phyloP scores from a whole-genome alignment of 495 filamentous ascomycete species.

The Elaphomyces granulatus region DNA sequence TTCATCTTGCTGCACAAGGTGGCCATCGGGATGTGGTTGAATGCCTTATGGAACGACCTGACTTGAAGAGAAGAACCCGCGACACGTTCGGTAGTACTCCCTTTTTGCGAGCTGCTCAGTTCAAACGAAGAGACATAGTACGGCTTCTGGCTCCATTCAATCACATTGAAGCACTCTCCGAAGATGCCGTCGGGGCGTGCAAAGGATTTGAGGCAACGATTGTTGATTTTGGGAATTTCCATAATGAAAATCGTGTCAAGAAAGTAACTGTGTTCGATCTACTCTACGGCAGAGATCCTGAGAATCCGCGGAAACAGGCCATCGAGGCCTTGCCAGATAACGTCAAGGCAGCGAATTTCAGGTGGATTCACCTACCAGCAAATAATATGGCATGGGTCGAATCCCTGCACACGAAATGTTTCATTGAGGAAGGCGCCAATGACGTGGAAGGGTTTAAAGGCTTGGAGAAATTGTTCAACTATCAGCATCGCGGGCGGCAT shows the following conservation, averaged over 20 bases:
- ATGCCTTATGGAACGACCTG: conserved; percentile 32
- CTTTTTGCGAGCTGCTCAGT: conserved; percentile 45
- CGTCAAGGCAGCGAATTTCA: conserved; percentile 40
- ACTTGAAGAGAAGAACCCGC: conserved; percentile 32
- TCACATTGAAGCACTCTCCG: conserved; percentile 35
- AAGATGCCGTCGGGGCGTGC: conserved; percentile 41
- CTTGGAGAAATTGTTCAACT: conserved; percentile 46
- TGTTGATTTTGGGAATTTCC: conserved; percentile 54
- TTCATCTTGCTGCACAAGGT: conserved; percentile 47
- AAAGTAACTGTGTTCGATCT: conserved; percentile 43
- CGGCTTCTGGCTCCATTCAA: conserved; percentile 41
- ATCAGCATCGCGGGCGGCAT: conserved; percentile 47
- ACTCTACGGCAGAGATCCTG: conserved; percentile 44
- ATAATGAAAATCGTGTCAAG: conserved; percentile 44
- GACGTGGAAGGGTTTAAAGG: conserved; percentile 57
- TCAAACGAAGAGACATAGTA: conserved; percentile 42
- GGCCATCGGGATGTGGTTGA: conserved; percentile 44
- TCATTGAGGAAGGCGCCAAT: conserved; percentile 49
- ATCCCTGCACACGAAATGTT: conserved; percentile 48
- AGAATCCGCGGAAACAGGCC: conserved; percentile 36
- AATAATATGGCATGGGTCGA: conserved; percentile 49
- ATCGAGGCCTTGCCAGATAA: conserved; percentile 40
- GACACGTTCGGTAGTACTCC: conserved; percentile 50
- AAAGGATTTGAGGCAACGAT: conserved; percentile 51
- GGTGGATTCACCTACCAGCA: conserved; percentile 59